Evolutionary conservation across 108 stramenopile species (phyloP).

Genomic region (Schizochytrium sp.): DNA sequence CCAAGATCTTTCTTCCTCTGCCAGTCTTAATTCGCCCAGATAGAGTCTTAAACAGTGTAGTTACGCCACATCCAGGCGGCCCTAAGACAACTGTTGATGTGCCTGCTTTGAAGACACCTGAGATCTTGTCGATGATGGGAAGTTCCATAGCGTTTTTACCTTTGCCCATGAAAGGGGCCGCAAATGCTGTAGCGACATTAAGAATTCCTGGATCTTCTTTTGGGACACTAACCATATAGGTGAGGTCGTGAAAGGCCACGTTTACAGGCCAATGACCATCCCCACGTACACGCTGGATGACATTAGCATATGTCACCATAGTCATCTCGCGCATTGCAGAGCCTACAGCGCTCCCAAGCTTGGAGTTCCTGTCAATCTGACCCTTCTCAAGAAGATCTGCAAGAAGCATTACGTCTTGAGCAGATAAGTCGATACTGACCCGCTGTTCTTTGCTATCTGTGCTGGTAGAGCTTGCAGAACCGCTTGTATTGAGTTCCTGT

Average conservation of each 20-base stretch:
- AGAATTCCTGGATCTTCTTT: background rate
- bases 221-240: slow-evolving; percentile 6
- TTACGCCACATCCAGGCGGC: slow-evolving; percentile 37
- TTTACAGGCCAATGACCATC: slow-evolving; percentile 55
- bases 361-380: background rate
- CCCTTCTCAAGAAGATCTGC: background rate
- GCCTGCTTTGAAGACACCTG: background rate
- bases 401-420: background rate
- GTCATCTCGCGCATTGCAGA: background rate
- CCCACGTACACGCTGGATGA: background rate
- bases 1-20: background rate
- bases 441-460: background rate
- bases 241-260: slow-evolving; percentile 11
- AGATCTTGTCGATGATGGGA: slow-evolving; percentile 2
- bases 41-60: slow-evolving; percentile 9
- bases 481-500: too few species aligned
- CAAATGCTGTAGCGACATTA: slow-evolving; percentile 8
- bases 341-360: background rate
- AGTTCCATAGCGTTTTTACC: background rate
- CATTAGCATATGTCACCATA: background rate
- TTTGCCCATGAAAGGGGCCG: background rate
- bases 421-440: slow-evolving; percentile 11
- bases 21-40: background rate
- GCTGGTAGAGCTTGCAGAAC: background rate
- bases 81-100: slow-evolving; percentile 36